A percentile compares a stretch with the other conserved stretches of the same genome.
Conservation (phyloP, 805 yeast genomes). For the Zygosaccharomyces lentus region DNA sequence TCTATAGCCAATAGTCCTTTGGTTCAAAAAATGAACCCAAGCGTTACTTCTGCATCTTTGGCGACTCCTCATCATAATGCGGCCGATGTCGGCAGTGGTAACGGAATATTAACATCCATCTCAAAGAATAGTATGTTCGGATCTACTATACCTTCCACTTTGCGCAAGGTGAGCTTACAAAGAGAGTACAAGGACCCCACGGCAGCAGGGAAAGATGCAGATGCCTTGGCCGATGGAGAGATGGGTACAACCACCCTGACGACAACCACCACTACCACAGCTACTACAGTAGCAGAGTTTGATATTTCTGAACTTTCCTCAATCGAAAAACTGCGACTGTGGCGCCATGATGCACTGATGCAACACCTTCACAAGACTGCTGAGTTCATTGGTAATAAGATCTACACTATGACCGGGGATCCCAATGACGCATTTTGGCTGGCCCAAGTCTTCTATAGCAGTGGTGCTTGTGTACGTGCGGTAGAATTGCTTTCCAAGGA, state of each 20-base stretch:
- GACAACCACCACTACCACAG: constrained; percentile 21
- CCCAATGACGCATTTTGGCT: constrained; percentile 95
- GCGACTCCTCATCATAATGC: constrained; percentile 43
- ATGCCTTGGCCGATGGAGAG: constrained; percentile 7
- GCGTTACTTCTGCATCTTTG: constrained; percentile 28
- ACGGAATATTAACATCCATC: constrained; percentile 24
- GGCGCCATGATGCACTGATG: constrained; percentile 92
- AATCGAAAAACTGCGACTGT: constrained; percentile 77
- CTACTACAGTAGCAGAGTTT: constrained; percentile 20
- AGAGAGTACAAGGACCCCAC: constrained; percentile 19
- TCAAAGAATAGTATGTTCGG: constrained; percentile 29
- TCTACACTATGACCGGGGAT: constrained; percentile 75
- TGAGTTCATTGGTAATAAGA: constrained; percentile 86
- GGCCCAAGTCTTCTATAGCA: constrained; percentile 79
- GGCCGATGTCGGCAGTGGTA: constrained; percentile 23
- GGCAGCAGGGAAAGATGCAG: constrained; percentile 5
- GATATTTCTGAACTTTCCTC: constrained; percentile 46
- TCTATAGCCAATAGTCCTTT: constrained; percentile 26
- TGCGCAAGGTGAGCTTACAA: constrained; percentile 29
- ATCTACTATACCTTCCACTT: constrained; percentile 30
- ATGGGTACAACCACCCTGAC: constrained; percentile 16
- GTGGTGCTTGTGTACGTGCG: constrained; percentile 76
- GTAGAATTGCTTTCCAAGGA: constrained; percentile 60
- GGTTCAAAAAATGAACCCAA: constrained; percentile 19
- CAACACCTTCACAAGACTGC: constrained; percentile 91